Evolutionary conservation across 495 filamentous ascomycete species (phyloP), one percentile per base, ranked within the genome.

Genomic region (Geoglossum glabrum): DNA sequence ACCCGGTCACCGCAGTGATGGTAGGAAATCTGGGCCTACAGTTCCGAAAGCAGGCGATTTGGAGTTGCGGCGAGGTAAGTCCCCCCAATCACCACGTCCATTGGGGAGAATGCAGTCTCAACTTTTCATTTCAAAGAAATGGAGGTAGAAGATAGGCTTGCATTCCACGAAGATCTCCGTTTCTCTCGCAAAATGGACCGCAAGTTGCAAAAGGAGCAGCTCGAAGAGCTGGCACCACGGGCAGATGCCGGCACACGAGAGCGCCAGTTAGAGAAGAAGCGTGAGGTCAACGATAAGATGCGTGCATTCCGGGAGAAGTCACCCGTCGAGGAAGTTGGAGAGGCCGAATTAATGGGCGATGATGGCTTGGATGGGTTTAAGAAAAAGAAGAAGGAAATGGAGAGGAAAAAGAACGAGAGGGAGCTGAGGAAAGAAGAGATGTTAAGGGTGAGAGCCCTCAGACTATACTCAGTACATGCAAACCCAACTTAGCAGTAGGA

Each of bases 161-260:
- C 71, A 15, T 67, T 68, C 1, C 74, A 75, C 21, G 72, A 77
- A 0, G 76, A 79, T 52, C 74, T 84, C 2, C 76, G 79, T 23
- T 67, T 72, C 21, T 74, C 77, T 1, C 79, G 85, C 51, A 81
- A 79, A 46, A 65, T 70, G 0, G 84, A 93, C 52, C 76, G 80
- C 0, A 71, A 70, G 51, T 59, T 65, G 21, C 78, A 86, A 61
- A 79, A 78, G 54, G 79, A 78, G 30, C 73, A 71, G 0, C 74
- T 89, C 0, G 89, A 95, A 10, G 90, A 96, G 58, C 70, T 95
- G 11, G 77, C 74, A 0, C 90, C 92, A 3, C 84, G 87, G 15
- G 87, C 90, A 0, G 88, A 90, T 52, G 70, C 90, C 0, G 89
- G 90, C 0, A 89, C 87, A 1, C 80, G 82, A 27, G 92, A 94